These are phyloP conservation scores for Leishmania arabica DNA, from an alignment of 208 protist genomes.

Conservation along the genomic window DNA sequence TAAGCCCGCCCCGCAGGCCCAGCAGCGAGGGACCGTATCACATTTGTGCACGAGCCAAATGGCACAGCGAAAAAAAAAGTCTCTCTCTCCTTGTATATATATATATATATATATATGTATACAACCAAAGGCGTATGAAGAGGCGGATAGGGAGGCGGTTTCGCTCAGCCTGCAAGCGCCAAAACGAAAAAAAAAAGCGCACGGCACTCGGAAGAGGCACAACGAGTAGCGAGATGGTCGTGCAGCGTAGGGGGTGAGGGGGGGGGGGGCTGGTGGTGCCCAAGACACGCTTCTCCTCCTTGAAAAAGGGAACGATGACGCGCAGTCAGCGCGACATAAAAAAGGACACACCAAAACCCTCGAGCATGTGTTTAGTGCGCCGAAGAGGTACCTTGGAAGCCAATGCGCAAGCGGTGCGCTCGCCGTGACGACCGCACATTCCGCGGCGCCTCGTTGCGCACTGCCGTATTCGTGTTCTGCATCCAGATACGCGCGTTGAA, in stretches of 20 bases:
- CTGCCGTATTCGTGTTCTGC: conserved; percentile 71
- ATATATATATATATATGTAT: background rate
- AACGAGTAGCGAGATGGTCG: background rate
- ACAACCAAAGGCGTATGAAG: background rate
- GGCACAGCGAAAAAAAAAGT: background rate
- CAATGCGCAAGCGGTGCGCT: background rate
- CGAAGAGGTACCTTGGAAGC: background rate
- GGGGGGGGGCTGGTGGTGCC: background rate
- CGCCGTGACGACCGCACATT: conserved; percentile 25
- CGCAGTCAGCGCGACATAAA: background rate
- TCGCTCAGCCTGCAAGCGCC: background rate
- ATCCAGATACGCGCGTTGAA: conserved; percentile 92
- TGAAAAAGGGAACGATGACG: background rate
- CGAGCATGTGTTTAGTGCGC: background rate
- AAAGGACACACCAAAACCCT: background rate
- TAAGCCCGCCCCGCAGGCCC: background rate
- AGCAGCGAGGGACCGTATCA: background rate
- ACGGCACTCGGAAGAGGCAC: no score
- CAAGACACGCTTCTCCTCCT: background rate
- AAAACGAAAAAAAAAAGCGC: background rate
- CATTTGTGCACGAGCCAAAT: background rate
- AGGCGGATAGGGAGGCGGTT: background rate
- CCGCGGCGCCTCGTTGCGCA: conserved; percentile 50
- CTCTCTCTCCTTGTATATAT: no score
- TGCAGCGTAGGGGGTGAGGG: background rate